phyloP scores from a whole-genome alignment of 495 filamentous ascomycete species.

The Xylaria bambusicola region DNA sequence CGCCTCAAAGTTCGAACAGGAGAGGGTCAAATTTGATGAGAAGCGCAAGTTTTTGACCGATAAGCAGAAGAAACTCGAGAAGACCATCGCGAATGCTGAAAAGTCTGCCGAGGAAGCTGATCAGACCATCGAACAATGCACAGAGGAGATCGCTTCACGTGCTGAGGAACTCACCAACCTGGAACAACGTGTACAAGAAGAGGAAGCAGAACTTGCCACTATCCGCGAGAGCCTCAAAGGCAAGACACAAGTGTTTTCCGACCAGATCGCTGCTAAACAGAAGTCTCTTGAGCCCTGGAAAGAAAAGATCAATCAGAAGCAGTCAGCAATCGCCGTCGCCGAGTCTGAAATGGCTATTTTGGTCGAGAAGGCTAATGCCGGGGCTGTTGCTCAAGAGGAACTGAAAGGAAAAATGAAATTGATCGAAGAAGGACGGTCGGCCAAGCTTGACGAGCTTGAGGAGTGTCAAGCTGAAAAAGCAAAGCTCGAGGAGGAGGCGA shows the following conservation, averaged over 20 bases:
- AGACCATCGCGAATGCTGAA: slow-evolving; percentile 68
- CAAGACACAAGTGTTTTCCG: slow-evolving; percentile 91
- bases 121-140: slow-evolving; percentile 73
- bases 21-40: slow-evolving; percentile 94
- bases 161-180: slow-evolving; percentile 67
- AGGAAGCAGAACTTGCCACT: slow-evolving; percentile 76
- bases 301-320: slow-evolving; percentile 93
- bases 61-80: slow-evolving; percentile 95
- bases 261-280: slow-evolving; percentile 89
- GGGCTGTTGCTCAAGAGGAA: slow-evolving; percentile 79
- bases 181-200: slow-evolving; percentile 70
- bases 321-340: slow-evolving; percentile 88
- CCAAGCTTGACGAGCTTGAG: slow-evolving; percentile 74
- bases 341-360: slow-evolving; percentile 93
- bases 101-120: slow-evolving; percentile 70
- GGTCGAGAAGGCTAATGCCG: slow-evolving; percentile 82
- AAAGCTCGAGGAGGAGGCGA: slow-evolving; percentile 71
- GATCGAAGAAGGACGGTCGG: slow-evolving; percentile 67
- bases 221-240: slow-evolving; percentile 87
- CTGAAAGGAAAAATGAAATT: slow-evolving; percentile 73
- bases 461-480: slow-evolving; percentile 71
- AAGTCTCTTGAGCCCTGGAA: slow-evolving; percentile 96
- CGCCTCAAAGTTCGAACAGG: slow-evolving; percentile 89
- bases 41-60: slow-evolving; percentile 88
- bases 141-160: slow-evolving; percentile 75